Conservation (phyloP, 257 asterid species). For the Mentha longifolia region DNA sequence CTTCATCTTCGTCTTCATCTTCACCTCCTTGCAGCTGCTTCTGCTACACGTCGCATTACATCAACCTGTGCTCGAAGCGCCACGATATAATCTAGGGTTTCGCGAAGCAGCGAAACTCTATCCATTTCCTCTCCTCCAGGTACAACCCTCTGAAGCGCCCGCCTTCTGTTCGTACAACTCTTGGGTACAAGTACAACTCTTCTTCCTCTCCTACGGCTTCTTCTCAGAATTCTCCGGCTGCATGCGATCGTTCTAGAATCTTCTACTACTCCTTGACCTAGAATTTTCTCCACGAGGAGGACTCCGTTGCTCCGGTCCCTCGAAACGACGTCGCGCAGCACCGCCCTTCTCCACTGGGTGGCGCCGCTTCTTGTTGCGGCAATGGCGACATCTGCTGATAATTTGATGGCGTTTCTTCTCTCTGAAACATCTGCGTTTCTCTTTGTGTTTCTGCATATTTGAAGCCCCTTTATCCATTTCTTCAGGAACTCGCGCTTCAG, state of each 20-base stretch:
- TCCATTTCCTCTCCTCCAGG: conserved; percentile 81
- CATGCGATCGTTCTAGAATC: conserved; percentile 21
- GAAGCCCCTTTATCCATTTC: conserved; percentile 70
- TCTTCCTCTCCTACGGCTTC: conserved; percentile 37
- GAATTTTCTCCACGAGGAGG: conserved; percentile 39
- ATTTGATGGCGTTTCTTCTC: conserved; percentile 59
- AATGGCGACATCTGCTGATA: conserved; percentile 75
- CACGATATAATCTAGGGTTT: conserved; percentile 81
- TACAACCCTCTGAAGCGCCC: conserved; percentile 63
- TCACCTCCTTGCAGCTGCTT: conserved; percentile 32
- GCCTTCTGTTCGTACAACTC: conserved; percentile 40
- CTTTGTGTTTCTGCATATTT: conserved; percentile 37
- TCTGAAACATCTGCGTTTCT: conserved; percentile 41
- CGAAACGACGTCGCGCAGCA: conserved; percentile 44
- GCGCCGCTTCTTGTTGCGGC: conserved; percentile 57
- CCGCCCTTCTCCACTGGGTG: conserved; percentile 57
- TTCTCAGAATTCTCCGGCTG: conserved; percentile 50
- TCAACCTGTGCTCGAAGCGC: conserved; percentile 68
- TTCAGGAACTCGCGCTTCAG: conserved; percentile 60
- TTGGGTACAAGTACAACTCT: conserved; percentile 35
- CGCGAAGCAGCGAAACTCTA: conserved; percentile 53
- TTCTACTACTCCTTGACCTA: conserved; percentile 27
- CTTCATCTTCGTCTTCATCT: too few relatives aligned
- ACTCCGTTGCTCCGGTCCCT: conserved; percentile 22
- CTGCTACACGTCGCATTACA: conserved; percentile 65